A percentile compares a stretch with the other conserved stretches of the same genome.
Evolutionary conservation across 2,329 filamentous ascomycete genomes (phyloP).

Genomic region (Alternaria dauci): DNA sequence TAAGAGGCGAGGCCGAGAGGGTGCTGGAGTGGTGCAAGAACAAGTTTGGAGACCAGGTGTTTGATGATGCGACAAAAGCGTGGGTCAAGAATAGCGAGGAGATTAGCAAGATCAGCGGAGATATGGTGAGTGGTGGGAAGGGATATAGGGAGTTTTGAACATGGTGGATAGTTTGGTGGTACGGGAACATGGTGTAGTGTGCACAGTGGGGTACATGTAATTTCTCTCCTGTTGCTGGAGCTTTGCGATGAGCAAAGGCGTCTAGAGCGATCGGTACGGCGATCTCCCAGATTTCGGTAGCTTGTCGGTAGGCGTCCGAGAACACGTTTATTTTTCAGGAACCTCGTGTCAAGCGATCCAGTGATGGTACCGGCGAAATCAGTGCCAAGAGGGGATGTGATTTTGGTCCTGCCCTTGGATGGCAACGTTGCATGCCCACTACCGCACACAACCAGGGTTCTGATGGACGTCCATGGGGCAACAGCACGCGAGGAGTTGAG

Average conservation of each 20-base stretch:
- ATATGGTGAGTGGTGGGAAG: constrained; percentile 56
- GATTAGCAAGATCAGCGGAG: constrained; percentile 51
- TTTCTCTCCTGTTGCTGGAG: neutral
- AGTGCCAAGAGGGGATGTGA: constrained; percentile 6
- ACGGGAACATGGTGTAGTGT: constrained; percentile 3
- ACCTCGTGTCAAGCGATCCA: constrained; percentile 6
- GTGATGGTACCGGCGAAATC: neutral
- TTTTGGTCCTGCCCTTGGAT: constrained; percentile 2
- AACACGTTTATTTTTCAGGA: constrained; percentile 3
- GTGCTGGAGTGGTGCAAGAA: constrained; percentile 56
- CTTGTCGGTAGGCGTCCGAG: neutral
- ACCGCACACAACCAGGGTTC: neutral
- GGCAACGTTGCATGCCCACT: constrained; percentile 3
- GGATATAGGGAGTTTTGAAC: constrained; percentile 58
- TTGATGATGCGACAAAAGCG: constrained; percentile 55
- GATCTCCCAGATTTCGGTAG: constrained; percentile 2
- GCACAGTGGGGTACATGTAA: neutral
- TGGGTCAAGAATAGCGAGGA: constrained; percentile 55
- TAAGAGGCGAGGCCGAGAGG: constrained; percentile 50
- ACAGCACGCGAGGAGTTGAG: constrained; percentile 2
- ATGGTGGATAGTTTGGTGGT: neutral
- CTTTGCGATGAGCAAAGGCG: neutral
- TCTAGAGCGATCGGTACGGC: constrained; percentile 1
- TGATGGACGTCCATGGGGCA: constrained; percentile 9
- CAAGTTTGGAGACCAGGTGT: constrained; percentile 56